Evolutionary conservation across 2,329 filamentous ascomycete species (phyloP).

Genomic region (Phyllosticta citrichinensis): DNA sequence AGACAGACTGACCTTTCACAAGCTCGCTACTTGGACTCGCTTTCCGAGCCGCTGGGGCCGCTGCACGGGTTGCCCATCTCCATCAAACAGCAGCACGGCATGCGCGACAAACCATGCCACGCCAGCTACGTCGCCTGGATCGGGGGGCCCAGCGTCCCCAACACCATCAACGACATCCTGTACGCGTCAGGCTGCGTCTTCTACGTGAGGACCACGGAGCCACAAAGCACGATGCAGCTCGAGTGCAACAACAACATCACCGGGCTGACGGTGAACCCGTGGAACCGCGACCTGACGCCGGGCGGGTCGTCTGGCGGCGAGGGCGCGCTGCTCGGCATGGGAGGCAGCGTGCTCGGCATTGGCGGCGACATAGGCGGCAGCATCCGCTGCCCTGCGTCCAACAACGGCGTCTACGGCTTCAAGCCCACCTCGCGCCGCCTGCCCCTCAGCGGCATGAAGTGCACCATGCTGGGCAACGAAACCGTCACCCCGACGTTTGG

Average conservation of each 20-base stretch:
- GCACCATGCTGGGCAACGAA: not conserved
- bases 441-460: not conserved
- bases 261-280: constrained; percentile 44
- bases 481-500: constrained; percentile 27
- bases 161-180: constrained; percentile 13
- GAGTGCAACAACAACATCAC: constrained; percentile 42
- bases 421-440: constrained; percentile 15
- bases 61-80: constrained; percentile 43
- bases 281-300: constrained; percentile 39
- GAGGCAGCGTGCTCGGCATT: constrained; percentile 43
- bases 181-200: constrained; percentile 38
- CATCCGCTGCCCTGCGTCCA: constrained; percentile 12
- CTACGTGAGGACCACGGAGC: constrained; percentile 44
- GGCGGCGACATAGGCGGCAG: constrained; percentile 17
- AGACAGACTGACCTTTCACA: no score
- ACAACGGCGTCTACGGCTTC: constrained; percentile 20
- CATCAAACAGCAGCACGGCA: constrained; percentile 42
- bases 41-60: constrained; percentile 29
- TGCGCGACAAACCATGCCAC: constrained; percentile 38
- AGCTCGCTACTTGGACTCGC: constrained; percentile 20
- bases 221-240: constrained; percentile 44
- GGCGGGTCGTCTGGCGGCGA: constrained; percentile 49
- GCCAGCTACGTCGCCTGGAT: constrained; percentile 39
- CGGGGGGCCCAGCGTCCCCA: constrained; percentile 13
- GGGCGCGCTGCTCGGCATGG: constrained; percentile 42